Evolutionary conservation across 2,329 filamentous ascomycete genomes (phyloP).

Genomic region (Mycosphaerella sp.): DNA sequence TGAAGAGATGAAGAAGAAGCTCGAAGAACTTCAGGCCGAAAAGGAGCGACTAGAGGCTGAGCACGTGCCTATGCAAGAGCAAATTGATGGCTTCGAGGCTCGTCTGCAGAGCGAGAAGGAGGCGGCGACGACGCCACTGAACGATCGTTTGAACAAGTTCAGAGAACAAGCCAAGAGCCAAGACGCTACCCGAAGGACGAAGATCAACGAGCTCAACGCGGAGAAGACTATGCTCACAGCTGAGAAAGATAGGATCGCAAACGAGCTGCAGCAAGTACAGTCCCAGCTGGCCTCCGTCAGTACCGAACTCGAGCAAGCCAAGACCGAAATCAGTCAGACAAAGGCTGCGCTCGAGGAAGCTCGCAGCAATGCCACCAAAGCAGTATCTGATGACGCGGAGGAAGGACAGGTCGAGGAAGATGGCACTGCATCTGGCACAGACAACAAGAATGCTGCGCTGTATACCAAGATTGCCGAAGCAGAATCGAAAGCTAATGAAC

Average conservation of each 20-base stretch:
- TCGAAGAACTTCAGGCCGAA: conserved; percentile 53
- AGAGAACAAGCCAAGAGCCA: conserved; percentile 54
- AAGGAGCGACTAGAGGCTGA: conserved; percentile 48
- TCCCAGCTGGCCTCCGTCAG: conserved; percentile 18
- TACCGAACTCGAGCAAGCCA: conserved; percentile 36
- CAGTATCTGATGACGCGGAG: conserved; percentile 36
- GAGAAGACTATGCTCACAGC: conserved; percentile 35
- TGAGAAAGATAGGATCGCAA: conserved; percentile 53
- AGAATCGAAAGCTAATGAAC: conserved; percentile 37
- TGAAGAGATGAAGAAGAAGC: conserved; percentile 76
- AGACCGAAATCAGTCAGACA: conserved; percentile 37
- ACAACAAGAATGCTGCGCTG: conserved; percentile 33
- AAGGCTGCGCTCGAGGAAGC: conserved; percentile 61
- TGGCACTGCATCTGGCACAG: conserved; percentile 20
- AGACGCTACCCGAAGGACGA: conserved; percentile 31
- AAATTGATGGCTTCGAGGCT: conserved; percentile 45
- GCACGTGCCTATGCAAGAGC: conserved; percentile 46
- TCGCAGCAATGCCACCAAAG: conserved; percentile 38
- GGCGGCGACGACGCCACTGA: conserved; percentile 24
- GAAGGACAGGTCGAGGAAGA: conserved; percentile 43
- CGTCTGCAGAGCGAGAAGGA: conserved; percentile 33
- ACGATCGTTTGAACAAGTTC: conserved; percentile 32
- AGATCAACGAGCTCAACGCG: conserved; percentile 50
- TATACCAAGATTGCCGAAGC: conserved; percentile 37
- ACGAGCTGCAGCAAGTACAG: conserved; percentile 24